A percentile compares a stretch with the other conserved stretches of the same genome.
phyloP scores from a whole-genome alignment of 2,329 filamentous ascomycete species.

The Botrytis sinoallii region DNA sequence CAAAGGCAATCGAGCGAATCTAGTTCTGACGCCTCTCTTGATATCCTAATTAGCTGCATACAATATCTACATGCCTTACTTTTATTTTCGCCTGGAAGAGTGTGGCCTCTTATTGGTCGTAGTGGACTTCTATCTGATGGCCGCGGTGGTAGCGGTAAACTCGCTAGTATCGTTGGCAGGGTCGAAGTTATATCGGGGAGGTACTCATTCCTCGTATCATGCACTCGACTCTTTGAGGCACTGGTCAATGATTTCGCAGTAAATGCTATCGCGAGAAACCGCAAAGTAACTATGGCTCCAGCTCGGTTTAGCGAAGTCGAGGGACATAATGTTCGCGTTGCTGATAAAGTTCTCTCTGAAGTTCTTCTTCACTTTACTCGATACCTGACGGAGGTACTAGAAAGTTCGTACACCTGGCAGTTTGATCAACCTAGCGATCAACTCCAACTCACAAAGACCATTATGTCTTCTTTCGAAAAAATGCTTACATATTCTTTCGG shows the following conservation, averaged over 20 bases:
- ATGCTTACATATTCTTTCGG: slow-evolving; percentile 72
- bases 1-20: slow-evolving; percentile 44
- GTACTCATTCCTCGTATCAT: slow-evolving; percentile 73
- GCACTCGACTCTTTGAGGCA: slow-evolving; percentile 69
- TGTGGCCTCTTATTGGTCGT: slow-evolving; percentile 86
- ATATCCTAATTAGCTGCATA: slow-evolving; percentile 66
- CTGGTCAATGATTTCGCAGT: slow-evolving; percentile 73
- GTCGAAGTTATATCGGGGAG: slow-evolving; percentile 74
- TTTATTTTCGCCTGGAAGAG: slow-evolving; percentile 69
- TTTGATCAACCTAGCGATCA: slow-evolving; percentile 69
- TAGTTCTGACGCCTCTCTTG: slow-evolving; percentile 48
- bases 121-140: slow-evolving; percentile 77
- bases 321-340: slow-evolving; percentile 66
- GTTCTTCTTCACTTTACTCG: slow-evolving; percentile 71
- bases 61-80: slow-evolving; percentile 76
- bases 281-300: slow-evolving; percentile 47
- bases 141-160: slow-evolving; percentile 65
- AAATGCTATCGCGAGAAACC: slow-evolving; percentile 65
- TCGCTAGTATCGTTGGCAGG: slow-evolving; percentile 76
- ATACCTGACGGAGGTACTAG: slow-evolving; percentile 76
- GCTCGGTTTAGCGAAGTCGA: slow-evolving; percentile 46
- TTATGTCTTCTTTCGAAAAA: slow-evolving; percentile 68
- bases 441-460: slow-evolving; percentile 62
- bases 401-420: slow-evolving; percentile 82
- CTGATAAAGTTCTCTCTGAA: slow-evolving; percentile 71